A percentile compares a stretch with the other conserved stretches of the same genome.
Evolutionary conservation across 2,329 filamentous ascomycete genomes (phyloP).

Genomic region (Calonectria pseudoturangicola): DNA sequence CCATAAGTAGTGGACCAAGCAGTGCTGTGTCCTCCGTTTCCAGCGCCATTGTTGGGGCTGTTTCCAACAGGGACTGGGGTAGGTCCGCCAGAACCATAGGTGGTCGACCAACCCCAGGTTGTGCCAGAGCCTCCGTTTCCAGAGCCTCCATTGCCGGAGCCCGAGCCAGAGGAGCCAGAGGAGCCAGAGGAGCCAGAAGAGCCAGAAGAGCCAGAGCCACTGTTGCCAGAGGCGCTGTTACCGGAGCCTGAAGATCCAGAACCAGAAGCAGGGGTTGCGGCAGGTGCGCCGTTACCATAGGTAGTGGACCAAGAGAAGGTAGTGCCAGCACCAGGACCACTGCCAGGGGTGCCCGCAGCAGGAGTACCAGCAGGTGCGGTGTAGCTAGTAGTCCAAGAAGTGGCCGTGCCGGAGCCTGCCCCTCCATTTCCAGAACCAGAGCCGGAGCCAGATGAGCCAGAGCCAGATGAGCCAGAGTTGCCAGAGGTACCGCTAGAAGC

Average conservation of each 20-base stretch:
- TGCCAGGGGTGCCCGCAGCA: not conserved
- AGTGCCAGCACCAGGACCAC: too few relatives aligned
- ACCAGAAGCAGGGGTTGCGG: not conserved
- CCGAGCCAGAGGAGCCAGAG: not conserved
- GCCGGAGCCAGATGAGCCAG: not conserved
- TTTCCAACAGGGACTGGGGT: not conserved
- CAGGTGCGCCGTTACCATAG: too few relatives aligned
- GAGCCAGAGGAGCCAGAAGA: not conserved
- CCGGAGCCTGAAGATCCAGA: not conserved
- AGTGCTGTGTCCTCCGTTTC: too few relatives aligned
- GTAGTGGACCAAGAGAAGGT: too few relatives aligned
- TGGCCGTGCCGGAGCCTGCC: not conserved
- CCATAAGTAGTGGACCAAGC: too few relatives aligned
- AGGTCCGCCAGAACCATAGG: not conserved
- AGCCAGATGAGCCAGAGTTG: not conserved
- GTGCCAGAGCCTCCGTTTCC: not conserved
- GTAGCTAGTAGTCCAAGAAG: not conserved
- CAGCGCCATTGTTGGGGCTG: too few relatives aligned
- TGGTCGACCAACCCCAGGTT: not conserved
- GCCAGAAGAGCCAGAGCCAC: not conserved
- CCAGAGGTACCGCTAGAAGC: not conserved
- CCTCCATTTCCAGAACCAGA: conserved; percentile 1
- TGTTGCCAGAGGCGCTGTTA: not conserved
- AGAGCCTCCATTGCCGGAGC: not conserved
- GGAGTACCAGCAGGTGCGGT: not conserved